These are phyloP conservation scores for Chiua virens DNA, from an alignment of 768 basidiomycete species.

Conservation along the genomic window DNA sequence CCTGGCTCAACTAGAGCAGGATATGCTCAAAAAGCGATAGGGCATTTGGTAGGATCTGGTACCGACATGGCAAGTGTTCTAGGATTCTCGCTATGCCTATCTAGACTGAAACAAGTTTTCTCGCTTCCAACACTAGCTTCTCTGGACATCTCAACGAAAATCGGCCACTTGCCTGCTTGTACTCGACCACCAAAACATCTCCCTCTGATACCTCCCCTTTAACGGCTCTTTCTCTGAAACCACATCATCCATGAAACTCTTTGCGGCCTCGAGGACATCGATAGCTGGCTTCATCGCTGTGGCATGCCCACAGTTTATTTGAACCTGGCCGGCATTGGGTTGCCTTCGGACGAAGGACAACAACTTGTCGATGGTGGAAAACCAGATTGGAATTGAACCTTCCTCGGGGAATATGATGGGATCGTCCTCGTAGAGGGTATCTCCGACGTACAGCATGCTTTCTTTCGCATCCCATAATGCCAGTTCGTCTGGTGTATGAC, in stretches of 20 bases:
- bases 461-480: slow-evolving; percentile 51
- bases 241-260: slow-evolving; percentile 49
- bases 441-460: slow-evolving; percentile 56
- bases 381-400: slow-evolving; percentile 54
- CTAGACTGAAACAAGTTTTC: slow-evolving; percentile 8
- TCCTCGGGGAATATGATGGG: slow-evolving; percentile 55
- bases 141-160: slow-evolving; percentile 52
- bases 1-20: slow-evolving; percentile 62
- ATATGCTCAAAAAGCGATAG: slow-evolving; percentile 42
- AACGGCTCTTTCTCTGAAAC: slow-evolving; percentile 41
- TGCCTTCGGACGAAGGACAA: slow-evolving; percentile 40
- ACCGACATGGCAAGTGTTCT: slow-evolving; percentile 1
- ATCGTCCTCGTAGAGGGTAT: slow-evolving; percentile 54
- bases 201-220: slow-evolving; percentile 29
- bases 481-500: slow-evolving; percentile 60
- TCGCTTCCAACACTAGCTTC: slow-evolving; percentile 43
- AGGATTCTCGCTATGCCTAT: background rate
- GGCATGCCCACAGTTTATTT: slow-evolving; percentile 51
- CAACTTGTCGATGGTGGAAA: slow-evolving; percentile 43
- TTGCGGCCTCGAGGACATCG: slow-evolving; percentile 42
- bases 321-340: slow-evolving; percentile 27
- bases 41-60: background rate
- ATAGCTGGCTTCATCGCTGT: slow-evolving; percentile 46
- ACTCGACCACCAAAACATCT: slow-evolving; percentile 43
- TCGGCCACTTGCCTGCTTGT: slow-evolving; percentile 40